Percentiles rank a stretch among this genome's conserved stretches.
Conservation (phyloP, 495 filamentous ascomycete genomes). For the Podospora pseudoanserina region DNA sequence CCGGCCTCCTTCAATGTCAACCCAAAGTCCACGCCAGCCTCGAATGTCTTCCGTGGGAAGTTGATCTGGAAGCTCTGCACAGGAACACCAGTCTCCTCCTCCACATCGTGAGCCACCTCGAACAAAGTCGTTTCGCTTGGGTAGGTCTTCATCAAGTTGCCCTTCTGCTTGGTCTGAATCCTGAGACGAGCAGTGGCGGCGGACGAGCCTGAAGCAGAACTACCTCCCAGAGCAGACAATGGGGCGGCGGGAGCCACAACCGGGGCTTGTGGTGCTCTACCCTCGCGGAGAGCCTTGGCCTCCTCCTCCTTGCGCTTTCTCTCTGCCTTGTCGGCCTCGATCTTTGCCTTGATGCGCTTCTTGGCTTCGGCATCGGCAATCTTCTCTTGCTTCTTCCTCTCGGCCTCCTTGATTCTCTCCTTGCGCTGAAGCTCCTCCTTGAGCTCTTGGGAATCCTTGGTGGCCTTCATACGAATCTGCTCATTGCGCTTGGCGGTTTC, state of each 20-base stretch:
- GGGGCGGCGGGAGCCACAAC: slow-evolving; percentile 33
- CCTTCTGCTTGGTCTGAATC: slow-evolving; percentile 65
- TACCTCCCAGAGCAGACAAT: slow-evolving; percentile 31
- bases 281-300: slow-evolving; percentile 79
- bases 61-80: slow-evolving; percentile 77
- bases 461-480: slow-evolving; percentile 84
- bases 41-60: slow-evolving; percentile 81
- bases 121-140: slow-evolving; percentile 86
- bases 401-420: slow-evolving; percentile 85
- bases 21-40: slow-evolving; percentile 72
- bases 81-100: slow-evolving; percentile 52
- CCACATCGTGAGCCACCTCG: slow-evolving; percentile 77
- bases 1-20: slow-evolving; percentile 91
- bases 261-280: slow-evolving; percentile 53
- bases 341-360: slow-evolving; percentile 82
- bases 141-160: slow-evolving; percentile 77
- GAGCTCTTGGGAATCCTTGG: slow-evolving; percentile 69
- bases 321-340: slow-evolving; percentile 85
- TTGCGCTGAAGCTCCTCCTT: slow-evolving; percentile 84
- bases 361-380: slow-evolving; percentile 81
- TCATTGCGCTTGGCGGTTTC: slow-evolving; percentile 87
- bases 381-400: slow-evolving; percentile 81
- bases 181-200: slow-evolving; percentile 68
- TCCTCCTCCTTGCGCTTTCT: slow-evolving; percentile 76
- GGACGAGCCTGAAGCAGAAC: slow-evolving; percentile 34